These are phyloP conservation scores for Trichophyton simii DNA, from an alignment of 2,329 filamentous ascomycete species.

Conservation along the genomic window DNA sequence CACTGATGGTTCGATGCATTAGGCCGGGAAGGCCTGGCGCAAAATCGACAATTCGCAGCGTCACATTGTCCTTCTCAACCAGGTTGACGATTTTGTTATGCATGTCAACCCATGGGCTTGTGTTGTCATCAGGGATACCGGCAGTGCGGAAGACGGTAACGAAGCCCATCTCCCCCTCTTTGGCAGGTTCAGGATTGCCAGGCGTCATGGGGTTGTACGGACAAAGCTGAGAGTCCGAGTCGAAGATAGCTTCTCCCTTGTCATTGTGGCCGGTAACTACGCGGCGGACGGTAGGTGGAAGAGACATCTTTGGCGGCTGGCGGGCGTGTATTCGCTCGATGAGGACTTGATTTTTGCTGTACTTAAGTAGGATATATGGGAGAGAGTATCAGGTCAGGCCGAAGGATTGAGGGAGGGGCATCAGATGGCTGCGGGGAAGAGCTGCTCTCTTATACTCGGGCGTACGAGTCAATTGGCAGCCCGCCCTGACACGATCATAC, in stretches of 20 bases:
- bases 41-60: slow-evolving; percentile 19
- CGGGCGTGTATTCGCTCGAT: not conserved
- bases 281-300: slow-evolving; percentile 14
- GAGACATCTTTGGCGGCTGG: not conserved
- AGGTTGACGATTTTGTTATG: slow-evolving; percentile 18
- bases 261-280: slow-evolving; percentile 19
- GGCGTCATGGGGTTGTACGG: slow-evolving; percentile 15
- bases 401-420: not conserved
- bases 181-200: slow-evolving; percentile 8
- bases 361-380: not conserved
- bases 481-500: not conserved
- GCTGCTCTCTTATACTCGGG: not conserved
- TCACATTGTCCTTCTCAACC: slow-evolving; percentile 14
- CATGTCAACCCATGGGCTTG: slow-evolving; percentile 14
- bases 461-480: not conserved
- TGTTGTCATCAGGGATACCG: slow-evolving; percentile 15
- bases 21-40: slow-evolving; percentile 15
- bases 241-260: slow-evolving; percentile 19
- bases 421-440: not conserved
- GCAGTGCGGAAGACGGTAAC: slow-evolving; percentile 18
- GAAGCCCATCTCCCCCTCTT: slow-evolving; percentile 15
- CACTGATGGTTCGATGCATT: slow-evolving; percentile 18
- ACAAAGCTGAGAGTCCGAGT: slow-evolving; percentile 16
- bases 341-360: not conserved
- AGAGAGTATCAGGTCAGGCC: not conserved